Conservation (phyloP, 1,284 basidiomycete genomes). For the Boletus sp. region DNA sequence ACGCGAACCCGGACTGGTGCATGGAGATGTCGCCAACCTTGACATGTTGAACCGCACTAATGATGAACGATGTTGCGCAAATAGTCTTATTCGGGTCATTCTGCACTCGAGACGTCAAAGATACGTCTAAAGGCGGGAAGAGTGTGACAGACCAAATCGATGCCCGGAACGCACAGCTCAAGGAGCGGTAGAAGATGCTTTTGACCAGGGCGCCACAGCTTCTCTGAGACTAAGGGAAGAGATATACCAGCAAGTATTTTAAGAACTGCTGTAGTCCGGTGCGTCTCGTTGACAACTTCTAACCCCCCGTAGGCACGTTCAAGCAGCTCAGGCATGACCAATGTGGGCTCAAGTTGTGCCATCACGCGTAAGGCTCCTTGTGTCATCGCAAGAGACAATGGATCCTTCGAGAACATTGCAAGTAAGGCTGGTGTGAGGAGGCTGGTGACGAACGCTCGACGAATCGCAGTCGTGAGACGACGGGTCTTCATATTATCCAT, state of each 20-base stretch:
- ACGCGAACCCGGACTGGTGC: slow-evolving; percentile 49
- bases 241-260: slow-evolving; percentile 83
- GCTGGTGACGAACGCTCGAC: slow-evolving; percentile 77
- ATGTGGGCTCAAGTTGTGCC: slow-evolving; percentile 78
- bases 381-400: slow-evolving; percentile 60
- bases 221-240: slow-evolving; percentile 75
- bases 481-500: slow-evolving; percentile 44
- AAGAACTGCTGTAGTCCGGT: slow-evolving; percentile 87
- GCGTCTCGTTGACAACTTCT: slow-evolving; percentile 93
- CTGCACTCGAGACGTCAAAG: slow-evolving; percentile 35
- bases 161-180: slow-evolving; percentile 87
- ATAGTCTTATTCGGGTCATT: slow-evolving; percentile 94
- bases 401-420: slow-evolving; percentile 93
- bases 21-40: slow-evolving; percentile 78
- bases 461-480: slow-evolving; percentile 81
- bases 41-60: slow-evolving; percentile 74
- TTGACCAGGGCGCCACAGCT: slow-evolving; percentile 80
- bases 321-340: slow-evolving; percentile 90
- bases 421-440: slow-evolving; percentile 88
- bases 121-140: not conserved
- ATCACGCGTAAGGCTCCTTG: slow-evolving; percentile 71
- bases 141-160: slow-evolving; percentile 64
- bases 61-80: slow-evolving; percentile 76
- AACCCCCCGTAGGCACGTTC: slow-evolving; percentile 90
- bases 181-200: slow-evolving; percentile 87